Evolutionary conservation across 2,329 filamentous ascomycete species (phyloP).

Genomic region (Apiospora kogelbergensis): DNA sequence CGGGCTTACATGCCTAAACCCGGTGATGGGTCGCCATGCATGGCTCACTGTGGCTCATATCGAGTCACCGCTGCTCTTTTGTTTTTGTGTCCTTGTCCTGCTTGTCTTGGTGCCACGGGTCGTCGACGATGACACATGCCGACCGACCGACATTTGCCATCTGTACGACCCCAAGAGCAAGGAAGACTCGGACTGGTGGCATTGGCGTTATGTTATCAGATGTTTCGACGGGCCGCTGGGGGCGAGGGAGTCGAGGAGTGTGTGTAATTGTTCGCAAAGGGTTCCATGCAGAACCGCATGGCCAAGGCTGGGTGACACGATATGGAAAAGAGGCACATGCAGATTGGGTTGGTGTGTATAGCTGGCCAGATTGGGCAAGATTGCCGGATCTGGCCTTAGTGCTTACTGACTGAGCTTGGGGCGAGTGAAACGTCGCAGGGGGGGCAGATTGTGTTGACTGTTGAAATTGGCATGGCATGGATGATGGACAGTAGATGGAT

Average conservation of each 20-base stretch:
- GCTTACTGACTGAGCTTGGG: not conserved
- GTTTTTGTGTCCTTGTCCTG: not conserved
- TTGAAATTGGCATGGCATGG: not conserved
- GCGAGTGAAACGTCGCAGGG: not conserved
- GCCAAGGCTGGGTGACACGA: not conserved
- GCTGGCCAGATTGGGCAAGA: not conserved
- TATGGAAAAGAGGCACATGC: not conserved
- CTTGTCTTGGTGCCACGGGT: not conserved
- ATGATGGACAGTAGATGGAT: too few relatives aligned
- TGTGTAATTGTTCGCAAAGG: not conserved
- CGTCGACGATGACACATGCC: not conserved
- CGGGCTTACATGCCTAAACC: not conserved
- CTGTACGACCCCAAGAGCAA: not conserved
- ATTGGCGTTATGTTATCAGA: too few relatives aligned
- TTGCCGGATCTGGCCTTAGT: not conserved
- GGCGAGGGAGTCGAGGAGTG: not conserved
- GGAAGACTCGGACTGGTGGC: not conserved
- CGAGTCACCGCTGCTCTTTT: not conserved
- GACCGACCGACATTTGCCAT: not conserved
- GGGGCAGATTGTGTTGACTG: not conserved
- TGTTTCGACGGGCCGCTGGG: not conserved
- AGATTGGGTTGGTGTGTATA: not conserved
- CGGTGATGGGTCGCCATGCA: not conserved
- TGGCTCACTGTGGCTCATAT: not conserved
- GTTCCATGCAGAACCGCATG: not conserved